These are phyloP conservation scores for Mycena olivaceomarginata DNA, from an alignment of 768 basidiomycete species.

Conservation along the genomic window DNA sequence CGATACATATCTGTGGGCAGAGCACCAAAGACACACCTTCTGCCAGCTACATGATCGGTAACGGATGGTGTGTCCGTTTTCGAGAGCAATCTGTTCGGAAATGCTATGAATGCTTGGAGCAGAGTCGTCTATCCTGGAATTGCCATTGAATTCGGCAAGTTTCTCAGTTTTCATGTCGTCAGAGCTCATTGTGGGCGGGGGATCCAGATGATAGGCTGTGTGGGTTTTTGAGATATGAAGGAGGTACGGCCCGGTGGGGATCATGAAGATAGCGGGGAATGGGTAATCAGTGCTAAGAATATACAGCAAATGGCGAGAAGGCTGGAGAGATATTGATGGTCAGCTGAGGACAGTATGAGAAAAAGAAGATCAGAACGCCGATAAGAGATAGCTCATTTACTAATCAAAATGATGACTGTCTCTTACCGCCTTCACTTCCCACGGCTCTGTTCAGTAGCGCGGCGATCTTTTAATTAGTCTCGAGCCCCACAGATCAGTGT, in stretches of 20 bases:
- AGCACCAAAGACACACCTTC: conserved; percentile 48
- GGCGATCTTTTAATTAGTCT: too few relatives aligned
- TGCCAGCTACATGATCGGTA: conserved; percentile 59
- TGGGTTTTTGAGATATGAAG: neutral
- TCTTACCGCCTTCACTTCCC: too few relatives aligned
- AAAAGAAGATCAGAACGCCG: neutral
- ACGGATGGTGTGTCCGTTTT: conserved; percentile 53
- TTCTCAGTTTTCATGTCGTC: conserved; percentile 27
- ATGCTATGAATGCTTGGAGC: conserved; percentile 19
- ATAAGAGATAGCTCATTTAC: neutral
- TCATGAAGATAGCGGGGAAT: neutral
- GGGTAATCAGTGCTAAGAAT: neutral
- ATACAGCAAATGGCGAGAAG: neutral
- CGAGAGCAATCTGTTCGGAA: conserved; percentile 37
- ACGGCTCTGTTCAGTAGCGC: too few relatives aligned
- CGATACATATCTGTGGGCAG: conserved; percentile 1
- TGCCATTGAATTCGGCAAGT: neutral
- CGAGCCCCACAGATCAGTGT: too few relatives aligned
- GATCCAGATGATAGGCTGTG: conserved; percentile 2
- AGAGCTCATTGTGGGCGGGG: conserved; percentile 11
- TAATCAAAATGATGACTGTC: neutral
- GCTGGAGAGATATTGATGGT: neutral
- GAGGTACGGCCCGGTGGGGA: neutral
- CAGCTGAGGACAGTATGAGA: neutral
- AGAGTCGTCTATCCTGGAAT: conserved; percentile 5